A percentile compares a stretch with the other conserved stretches of the same genome.
Evolutionary conservation across 176 grass and related monocot species (phyloP).

Genomic region (Microstegium vimineum): DNA sequence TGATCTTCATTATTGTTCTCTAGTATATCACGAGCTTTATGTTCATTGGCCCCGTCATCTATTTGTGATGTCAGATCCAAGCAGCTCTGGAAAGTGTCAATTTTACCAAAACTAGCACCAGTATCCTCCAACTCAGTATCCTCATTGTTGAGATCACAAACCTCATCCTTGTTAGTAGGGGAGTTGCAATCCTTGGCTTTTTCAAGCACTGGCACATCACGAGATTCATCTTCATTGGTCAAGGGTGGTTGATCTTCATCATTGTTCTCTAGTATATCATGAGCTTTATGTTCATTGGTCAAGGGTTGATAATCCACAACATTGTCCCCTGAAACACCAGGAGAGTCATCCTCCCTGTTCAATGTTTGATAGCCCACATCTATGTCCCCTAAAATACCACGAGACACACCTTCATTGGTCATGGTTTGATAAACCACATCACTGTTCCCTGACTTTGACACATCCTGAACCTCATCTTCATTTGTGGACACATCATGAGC

Average conservation of each 20-base stretch:
- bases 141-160: constrained; percentile 4
- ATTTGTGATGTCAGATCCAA: constrained; percentile 67
- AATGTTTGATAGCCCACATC: constrained; percentile 7
- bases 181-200: background rate
- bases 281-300: background rate
- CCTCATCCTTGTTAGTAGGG: constrained; percentile 1
- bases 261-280: constrained; percentile 2
- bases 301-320: background rate
- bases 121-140: constrained; percentile 17
- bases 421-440: background rate
- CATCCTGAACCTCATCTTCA: constrained; percentile 15
- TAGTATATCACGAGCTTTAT: too few relatives aligned
- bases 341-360: background rate
- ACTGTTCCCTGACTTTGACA: background rate
- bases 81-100: constrained; percentile 82
- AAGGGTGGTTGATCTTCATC: constrained; percentile 15
- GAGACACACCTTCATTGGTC: background rate
- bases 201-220: constrained; percentile 23
- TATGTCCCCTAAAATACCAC: background rate
- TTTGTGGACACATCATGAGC: constrained; percentile 2
- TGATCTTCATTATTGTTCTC: too few relatives aligned
- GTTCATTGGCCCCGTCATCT: constrained; percentile 44
- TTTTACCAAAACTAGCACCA: constrained; percentile 47
- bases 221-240: constrained; percentile 23
- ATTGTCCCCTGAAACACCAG: constrained; percentile 4